A percentile compares a stretch with the other conserved stretches of the same genome.
Evolutionary conservation across 768 basidiomycete species (phyloP).

Genomic region (Mycena capillaripes): DNA sequence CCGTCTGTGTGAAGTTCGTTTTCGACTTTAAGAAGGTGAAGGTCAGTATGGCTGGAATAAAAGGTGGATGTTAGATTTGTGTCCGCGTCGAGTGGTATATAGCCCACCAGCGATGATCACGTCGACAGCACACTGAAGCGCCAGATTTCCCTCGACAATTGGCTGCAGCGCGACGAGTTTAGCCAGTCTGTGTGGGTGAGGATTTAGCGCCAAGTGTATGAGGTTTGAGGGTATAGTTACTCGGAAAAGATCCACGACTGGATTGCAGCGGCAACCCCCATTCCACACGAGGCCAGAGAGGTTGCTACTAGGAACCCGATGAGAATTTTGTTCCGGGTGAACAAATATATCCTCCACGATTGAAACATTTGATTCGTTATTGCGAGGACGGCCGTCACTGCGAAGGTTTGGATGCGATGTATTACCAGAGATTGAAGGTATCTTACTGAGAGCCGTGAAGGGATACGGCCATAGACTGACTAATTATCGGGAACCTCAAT

Average conservation of each 20-base stretch:
- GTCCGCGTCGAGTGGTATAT: neutral
- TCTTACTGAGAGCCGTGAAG: conserved; percentile 6
- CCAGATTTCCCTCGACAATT: conserved; percentile 12
- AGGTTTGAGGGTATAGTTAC: neutral
- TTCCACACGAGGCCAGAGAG: neutral
- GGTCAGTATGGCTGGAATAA: neutral
- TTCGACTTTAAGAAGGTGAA: neutral
- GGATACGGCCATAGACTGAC: conserved; percentile 7
- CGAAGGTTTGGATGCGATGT: neutral
- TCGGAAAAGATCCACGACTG: conserved; percentile 2
- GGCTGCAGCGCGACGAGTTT: conserved; percentile 21
- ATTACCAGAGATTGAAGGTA: neutral
- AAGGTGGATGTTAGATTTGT: neutral
- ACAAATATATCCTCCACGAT: neutral
- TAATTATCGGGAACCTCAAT: neutral
- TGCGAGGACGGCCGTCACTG: conserved; percentile 15
- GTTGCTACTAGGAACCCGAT: neutral
- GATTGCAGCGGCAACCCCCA: conserved; percentile 2
- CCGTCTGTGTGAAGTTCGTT: conserved; percentile 4
- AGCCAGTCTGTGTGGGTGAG: neutral
- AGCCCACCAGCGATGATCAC: conserved; percentile 10
- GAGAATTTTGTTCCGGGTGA: conserved; percentile 10
- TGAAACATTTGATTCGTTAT: conserved; percentile 7
- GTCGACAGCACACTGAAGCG: conserved; percentile 11
- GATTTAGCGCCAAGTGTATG: neutral